phyloP scores from a whole-genome alignment of 139 green algal species.

The Picochlorum sp. region DNA sequence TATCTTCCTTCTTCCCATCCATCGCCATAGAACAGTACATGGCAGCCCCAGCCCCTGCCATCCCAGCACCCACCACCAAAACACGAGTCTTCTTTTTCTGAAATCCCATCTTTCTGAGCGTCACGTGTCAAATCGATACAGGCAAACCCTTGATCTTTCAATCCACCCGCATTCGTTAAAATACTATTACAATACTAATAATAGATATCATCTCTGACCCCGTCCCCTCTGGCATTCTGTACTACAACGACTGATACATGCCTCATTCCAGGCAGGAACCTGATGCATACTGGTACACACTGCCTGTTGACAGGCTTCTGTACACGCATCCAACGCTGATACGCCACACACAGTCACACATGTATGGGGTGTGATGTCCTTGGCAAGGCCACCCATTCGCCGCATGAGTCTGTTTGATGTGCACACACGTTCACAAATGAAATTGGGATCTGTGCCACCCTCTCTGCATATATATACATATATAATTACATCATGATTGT shows the following conservation, averaged over 20 bases:
- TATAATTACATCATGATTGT: neutral
- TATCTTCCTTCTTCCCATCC: neutral
- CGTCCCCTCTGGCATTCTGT: constrained; percentile 63
- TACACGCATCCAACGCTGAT: constrained; percentile 75
- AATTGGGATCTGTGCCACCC: constrained; percentile 38
- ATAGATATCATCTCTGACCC: neutral
- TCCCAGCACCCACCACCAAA: neutral
- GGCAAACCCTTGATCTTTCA: too few relatives aligned
- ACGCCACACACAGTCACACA: constrained; percentile 93
- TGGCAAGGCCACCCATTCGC: constrained; percentile 67
- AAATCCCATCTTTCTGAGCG: neutral
- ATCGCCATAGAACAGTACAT: neutral
- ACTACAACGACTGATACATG: constrained; percentile 74
- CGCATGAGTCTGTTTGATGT: constrained; percentile 72
- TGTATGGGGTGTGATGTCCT: constrained; percentile 74
- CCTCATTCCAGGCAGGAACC: constrained; percentile 90
- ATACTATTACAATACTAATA: too few relatives aligned
- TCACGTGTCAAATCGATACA: too few relatives aligned
- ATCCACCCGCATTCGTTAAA: too few relatives aligned
- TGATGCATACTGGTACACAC: constrained; percentile 84
- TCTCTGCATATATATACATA: constrained; percentile 11
- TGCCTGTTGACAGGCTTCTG: constrained; percentile 74
- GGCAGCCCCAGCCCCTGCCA: neutral
- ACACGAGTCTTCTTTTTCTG: neutral
- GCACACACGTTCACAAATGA: constrained; percentile 93